Base-by-base conservation (phyloP, 768 basidiomycete species). In the Suillus clintonianus region DNA sequence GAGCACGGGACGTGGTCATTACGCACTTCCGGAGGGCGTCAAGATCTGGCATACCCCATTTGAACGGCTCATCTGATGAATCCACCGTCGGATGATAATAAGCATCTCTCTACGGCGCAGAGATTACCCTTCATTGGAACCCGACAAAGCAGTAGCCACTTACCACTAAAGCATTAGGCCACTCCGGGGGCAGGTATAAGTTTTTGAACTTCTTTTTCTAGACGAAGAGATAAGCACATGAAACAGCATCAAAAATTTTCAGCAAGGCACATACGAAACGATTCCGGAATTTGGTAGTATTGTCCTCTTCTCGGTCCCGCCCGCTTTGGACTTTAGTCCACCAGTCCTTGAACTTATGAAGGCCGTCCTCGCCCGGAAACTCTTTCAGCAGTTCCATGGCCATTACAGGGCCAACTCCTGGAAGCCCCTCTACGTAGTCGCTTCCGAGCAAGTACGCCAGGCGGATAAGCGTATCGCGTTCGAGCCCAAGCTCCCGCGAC, bases 1-100 rank as follows among this genome's bases (percentile, higher is more conserved):
- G 45, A 4, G 60, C 56, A 66, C 67, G 24, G 19, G 24, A 24
- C 4, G 22, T 17, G 37, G 56, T 27, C 11, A 53, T 62, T 59
- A 78, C 87, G 61, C 73, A 96, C 94, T 83, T 77, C 66, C 95
- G 87, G 60, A 99, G 84, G 3, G 90, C 95, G 71, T 97, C 94
- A 2, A 99, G 85, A 73, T 99, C 97, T n/a, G 96, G 94, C 65
- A 95, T 79, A 5, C 94, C 95, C 97, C 97, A 99, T 70, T 94
- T 93, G 75, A 99, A 99, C 0, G 92, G 89, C 66, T 98, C 96
- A 61, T 95, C 89, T 1, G 95, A 97, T 43, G 87, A 85, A 72
- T 98, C 95, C 8, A 97, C 91, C 0, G 89, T 86, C 0, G 97
- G 97, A 71, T 95, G 88, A 71, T 92, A 91, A 76, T 99, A 99